A percentile compares a stretch with the other conserved stretches of the same genome.
Evolutionary conservation across 2,329 filamentous ascomycete genomes (phyloP).

Genomic region (Microcyclosporella mali): DNA sequence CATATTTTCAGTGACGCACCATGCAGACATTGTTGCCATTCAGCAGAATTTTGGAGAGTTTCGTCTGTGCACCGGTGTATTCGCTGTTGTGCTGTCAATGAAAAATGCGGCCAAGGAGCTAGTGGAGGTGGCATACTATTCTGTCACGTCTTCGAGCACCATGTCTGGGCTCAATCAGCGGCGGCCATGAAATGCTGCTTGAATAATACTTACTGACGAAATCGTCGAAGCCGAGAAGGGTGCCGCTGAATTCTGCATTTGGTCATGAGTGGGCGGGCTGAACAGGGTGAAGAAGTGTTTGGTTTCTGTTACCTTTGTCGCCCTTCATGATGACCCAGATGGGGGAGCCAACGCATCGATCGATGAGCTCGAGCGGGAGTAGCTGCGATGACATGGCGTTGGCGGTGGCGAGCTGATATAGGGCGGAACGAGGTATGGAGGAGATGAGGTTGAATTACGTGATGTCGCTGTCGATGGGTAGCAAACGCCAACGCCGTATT

Average conservation of each 20-base stretch:
- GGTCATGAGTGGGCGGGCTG: slow-evolving; percentile 1
- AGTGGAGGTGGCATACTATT: slow-evolving; percentile 63
- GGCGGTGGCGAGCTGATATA: background rate
- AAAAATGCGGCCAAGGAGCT: background rate
- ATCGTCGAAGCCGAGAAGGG: slow-evolving; percentile 92
- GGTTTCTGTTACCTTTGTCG: slow-evolving; percentile 68
- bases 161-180: slow-evolving; percentile 60
- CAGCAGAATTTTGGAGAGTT: slow-evolving; percentile 86
- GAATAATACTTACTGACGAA: slow-evolving; percentile 85
- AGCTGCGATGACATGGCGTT: slow-evolving; percentile 28
- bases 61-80: slow-evolving; percentile 76
- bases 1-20: slow-evolving; percentile 60
- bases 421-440: no score
- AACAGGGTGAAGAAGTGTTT: slow-evolving; percentile 4
- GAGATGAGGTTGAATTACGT: no score
- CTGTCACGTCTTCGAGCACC: slow-evolving; percentile 94
- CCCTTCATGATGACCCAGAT: slow-evolving; percentile 99
- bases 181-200: slow-evolving; percentile 5
- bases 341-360: slow-evolving; percentile 94
- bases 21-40: slow-evolving; percentile 99
- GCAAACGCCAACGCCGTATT: background rate
- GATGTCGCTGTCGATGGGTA: no score
- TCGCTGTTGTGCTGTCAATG: slow-evolving; percentile 53
- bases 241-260: slow-evolving; percentile 84
- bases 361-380: slow-evolving; percentile 69